These are phyloP conservation scores for Neurospora sublineolata DNA, from an alignment of 495 filamentous ascomycete species.

Conservation along the genomic window DNA sequence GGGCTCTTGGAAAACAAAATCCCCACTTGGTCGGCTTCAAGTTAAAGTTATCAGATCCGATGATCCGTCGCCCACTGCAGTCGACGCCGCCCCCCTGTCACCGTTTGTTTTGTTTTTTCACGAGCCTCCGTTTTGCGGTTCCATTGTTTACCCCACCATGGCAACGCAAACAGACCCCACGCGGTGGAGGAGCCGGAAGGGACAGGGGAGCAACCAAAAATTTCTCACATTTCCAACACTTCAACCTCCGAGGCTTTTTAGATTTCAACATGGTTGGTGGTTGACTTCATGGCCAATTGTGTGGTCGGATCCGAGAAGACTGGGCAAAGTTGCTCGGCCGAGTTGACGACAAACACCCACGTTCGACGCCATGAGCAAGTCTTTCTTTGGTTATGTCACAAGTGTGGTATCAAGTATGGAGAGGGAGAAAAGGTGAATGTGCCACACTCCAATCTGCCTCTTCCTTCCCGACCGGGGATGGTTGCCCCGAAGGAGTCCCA, in stretches of 20 bases:
- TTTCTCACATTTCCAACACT: background rate
- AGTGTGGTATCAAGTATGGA: background rate
- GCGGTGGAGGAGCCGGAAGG: background rate
- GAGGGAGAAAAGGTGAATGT: background rate
- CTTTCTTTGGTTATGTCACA: background rate
- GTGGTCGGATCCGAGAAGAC: background rate
- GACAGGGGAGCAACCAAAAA: background rate
- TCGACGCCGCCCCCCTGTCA: background rate
- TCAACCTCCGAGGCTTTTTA: background rate
- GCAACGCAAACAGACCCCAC: background rate
- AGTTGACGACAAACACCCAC: too few relatives aligned
- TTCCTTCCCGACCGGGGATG: background rate
- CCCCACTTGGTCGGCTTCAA: background rate
- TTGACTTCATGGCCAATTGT: background rate
- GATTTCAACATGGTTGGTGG: background rate
- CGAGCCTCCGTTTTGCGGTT: background rate
- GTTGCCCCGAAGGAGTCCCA: background rate
- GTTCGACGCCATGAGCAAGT: too few relatives aligned
- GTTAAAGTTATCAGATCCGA: conserved; percentile 13
- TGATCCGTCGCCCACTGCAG: background rate
- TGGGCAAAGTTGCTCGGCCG: background rate
- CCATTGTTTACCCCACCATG: background rate
- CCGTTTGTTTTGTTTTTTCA: background rate
- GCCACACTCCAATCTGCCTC: background rate
- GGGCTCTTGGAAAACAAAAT: background rate